Percentiles rank a stretch among this genome's conserved stretches.
phyloP scores from a whole-genome alignment of 768 basidiomycete species.

The Amanita rimosa region DNA sequence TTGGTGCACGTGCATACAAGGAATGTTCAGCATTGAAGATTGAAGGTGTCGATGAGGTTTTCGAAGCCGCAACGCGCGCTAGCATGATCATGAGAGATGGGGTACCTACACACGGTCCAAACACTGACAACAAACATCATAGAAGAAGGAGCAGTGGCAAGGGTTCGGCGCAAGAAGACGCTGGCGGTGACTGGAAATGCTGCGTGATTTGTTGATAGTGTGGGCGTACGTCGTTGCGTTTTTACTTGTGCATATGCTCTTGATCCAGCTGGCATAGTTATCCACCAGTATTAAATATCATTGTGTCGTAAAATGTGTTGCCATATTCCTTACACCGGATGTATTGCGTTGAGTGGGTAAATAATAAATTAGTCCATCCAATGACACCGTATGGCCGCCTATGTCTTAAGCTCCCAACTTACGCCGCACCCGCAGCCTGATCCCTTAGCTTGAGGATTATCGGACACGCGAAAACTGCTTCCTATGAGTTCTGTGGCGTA shows the following conservation, averaged over 20 bases:
- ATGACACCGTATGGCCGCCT: too few species aligned
- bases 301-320: background rate
- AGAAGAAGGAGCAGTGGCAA: conserved; percentile 44
- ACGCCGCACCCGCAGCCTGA: conserved; percentile 92
- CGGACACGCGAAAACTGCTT: conserved; percentile 69
- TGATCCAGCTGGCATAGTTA: conserved; percentile 2
- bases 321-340: background rate
- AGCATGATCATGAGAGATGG: conserved; percentile 94
- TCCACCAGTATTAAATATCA: conserved; percentile 4
- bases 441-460: conserved; percentile 88
- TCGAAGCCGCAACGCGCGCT: conserved; percentile 92
- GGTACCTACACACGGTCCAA: conserved; percentile 36
- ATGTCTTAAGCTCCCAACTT: conserved; percentile 80
- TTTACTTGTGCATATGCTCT: conserved; percentile 2
- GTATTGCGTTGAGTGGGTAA: background rate
- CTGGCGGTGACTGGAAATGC: conserved; percentile 51
- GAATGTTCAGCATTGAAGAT: conserved; percentile 89
- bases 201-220: conserved; percentile 52
- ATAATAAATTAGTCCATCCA: background rate
- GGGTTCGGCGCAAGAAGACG: conserved; percentile 28
- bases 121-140: conserved; percentile 31
- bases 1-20: conserved; percentile 90
- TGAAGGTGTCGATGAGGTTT: conserved; percentile 93
- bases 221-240: background rate
- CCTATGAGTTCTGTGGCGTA: conserved; percentile 94